phyloP scores from a whole-genome alignment of 2,329 filamentous ascomycete genomes.

The Cladophialophora bantiana region DNA sequence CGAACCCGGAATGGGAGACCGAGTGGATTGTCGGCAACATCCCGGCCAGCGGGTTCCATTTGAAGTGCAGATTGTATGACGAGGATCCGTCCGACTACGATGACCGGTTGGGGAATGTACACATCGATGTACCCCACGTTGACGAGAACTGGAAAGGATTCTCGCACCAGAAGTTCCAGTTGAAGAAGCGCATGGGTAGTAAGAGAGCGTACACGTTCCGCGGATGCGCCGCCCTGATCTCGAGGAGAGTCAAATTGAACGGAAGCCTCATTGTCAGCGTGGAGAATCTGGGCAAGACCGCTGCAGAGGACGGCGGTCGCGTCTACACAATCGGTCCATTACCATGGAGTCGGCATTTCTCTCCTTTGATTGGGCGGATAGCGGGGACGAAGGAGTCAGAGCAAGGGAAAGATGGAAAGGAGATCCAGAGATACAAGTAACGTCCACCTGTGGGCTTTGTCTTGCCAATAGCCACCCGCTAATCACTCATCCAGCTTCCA shows the following conservation, averaged over 20 bases:
- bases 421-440: slow-evolving; percentile 78
- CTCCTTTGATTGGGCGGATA: slow-evolving; percentile 84
- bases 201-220: slow-evolving; percentile 84
- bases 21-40: slow-evolving; percentile 90
- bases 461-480: slow-evolving; percentile 3
- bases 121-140: slow-evolving; percentile 68
- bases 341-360: slow-evolving; percentile 82
- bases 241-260: slow-evolving; percentile 68
- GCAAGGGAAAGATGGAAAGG: slow-evolving; percentile 62
- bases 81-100: slow-evolving; percentile 87
- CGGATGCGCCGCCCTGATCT: slow-evolving; percentile 69
- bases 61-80: slow-evolving; percentile 88
- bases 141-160: slow-evolving; percentile 73
- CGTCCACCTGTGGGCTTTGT: slow-evolving; percentile 43
- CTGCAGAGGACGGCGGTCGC: slow-evolving; percentile 68
- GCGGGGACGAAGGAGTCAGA: slow-evolving; percentile 72
- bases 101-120: slow-evolving; percentile 86
- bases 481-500: slow-evolving; percentile 71
- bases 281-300: slow-evolving; percentile 77
- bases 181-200: slow-evolving; percentile 85
- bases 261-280: slow-evolving; percentile 76
- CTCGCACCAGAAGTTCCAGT: slow-evolving; percentile 67
- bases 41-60: slow-evolving; percentile 76
- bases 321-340: slow-evolving; percentile 81
- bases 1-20: slow-evolving; percentile 80